Evolutionary conservation across 1,284 basidiomycete genomes (phyloP), one percentile per base, ranked within the genome.

Genomic region (Phaffia rhodozyma): DNA sequence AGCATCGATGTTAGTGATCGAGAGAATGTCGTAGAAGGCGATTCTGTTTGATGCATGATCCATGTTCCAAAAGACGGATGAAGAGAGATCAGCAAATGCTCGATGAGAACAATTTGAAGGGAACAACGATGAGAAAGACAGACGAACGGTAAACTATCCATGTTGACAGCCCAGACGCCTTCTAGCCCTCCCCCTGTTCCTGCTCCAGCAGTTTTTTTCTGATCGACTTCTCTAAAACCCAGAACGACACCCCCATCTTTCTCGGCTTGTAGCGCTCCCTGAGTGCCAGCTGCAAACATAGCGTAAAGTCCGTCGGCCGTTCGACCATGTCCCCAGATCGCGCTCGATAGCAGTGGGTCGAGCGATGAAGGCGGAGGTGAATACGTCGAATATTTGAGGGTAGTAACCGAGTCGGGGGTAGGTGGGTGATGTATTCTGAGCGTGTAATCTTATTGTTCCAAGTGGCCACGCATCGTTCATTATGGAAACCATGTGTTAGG

Each of bases 381-480:
- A 34, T 58, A 64, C 21, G 62, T 56, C 3, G 62, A 54, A 58
- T 64, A 64, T 5, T 20, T 27, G 5, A 64, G 58, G 21, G 53
- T 60, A 1, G 62, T 53, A 20, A 50, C 48, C 23, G 47, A 29
- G 13, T n/a, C 20, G 30, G 9, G 58, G 34, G 23, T 20, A 3
- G n/a, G 56, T 13, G 58, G 20, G 29, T 52, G 49, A 11, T 63
- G 62, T 21, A 59, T 49, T 23, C 29, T 50, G 13, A 64, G 58
- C 23, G 52, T 60, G 13, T 64, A 64, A 38, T 60, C 58, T 64
- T 47, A 43, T 43, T 11, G 5, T 43, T 43, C 13, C 5, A 43
- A 16, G 38, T 11, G 16, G 38, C 13, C 38, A 16, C 13, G 38
- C 16, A 43, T 43, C 38, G 13, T 43, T 16, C 38, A 16, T 43